Evolutionary conservation across 768 basidiomycete genomes (phyloP).

Genomic region (Phanerodontia chrysosporium): DNA sequence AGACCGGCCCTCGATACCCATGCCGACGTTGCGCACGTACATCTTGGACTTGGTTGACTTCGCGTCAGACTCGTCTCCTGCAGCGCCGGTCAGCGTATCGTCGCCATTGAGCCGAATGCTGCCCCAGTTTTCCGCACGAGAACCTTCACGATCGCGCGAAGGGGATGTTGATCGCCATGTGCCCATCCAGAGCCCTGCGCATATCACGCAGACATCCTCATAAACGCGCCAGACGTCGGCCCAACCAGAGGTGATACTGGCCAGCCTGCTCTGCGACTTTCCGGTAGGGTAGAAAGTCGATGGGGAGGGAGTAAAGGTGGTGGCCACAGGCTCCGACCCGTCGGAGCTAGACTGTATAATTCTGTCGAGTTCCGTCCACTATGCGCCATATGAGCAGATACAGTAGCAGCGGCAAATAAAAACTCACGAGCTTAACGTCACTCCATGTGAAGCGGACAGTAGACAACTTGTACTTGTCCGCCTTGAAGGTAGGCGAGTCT

Average conservation of each 20-base stretch:
- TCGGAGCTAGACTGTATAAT: slow-evolving; percentile 53
- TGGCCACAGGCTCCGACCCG: slow-evolving; percentile 10
- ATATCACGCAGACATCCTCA: slow-evolving; percentile 80
- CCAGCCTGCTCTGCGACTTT: not conserved
- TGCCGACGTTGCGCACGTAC: slow-evolving; percentile 56
- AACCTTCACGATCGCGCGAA: slow-evolving; percentile 26
- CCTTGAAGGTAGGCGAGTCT: slow-evolving; percentile 30
- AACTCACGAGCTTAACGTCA: slow-evolving; percentile 66
- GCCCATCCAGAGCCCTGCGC: slow-evolving; percentile 80
- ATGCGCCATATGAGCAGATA: not conserved
- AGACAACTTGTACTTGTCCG: slow-evolving; percentile 52
- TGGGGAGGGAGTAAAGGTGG: slow-evolving; percentile 19
- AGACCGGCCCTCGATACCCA: slow-evolving; percentile 64
- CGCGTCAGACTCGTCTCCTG: not conserved
- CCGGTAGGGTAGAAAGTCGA: slow-evolving; percentile 6
- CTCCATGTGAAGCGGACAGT: slow-evolving; percentile 78
- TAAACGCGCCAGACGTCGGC: slow-evolving; percentile 78
- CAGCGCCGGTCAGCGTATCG: slow-evolving; percentile 47
- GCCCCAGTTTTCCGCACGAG: slow-evolving; percentile 49
- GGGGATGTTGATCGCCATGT: slow-evolving; percentile 51
- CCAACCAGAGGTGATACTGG: slow-evolving; percentile 44
- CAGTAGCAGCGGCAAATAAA: not conserved
- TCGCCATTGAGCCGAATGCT: slow-evolving; percentile 61
- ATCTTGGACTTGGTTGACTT: slow-evolving; percentile 7
- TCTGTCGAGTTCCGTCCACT: slow-evolving; percentile 80